phyloP scores from a whole-genome alignment of 768 basidiomycete species.

The Calocybe cyanea region DNA sequence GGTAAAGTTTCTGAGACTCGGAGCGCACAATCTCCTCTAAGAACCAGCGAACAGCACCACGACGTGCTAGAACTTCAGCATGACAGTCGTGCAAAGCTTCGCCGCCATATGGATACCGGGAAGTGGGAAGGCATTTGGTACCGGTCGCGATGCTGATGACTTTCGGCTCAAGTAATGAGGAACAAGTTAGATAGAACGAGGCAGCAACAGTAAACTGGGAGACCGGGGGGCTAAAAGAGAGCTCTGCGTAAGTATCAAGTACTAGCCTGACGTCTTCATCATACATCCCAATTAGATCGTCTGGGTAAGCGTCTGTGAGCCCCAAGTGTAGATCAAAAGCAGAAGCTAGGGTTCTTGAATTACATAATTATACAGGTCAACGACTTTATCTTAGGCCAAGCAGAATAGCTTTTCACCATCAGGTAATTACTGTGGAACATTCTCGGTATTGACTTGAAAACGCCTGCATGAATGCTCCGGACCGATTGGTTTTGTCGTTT shows the following conservation, averaged over 20 bases:
- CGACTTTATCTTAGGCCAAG: too few relatives aligned
- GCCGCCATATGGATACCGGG: slow-evolving; percentile 58
- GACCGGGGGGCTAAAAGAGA: slow-evolving; percentile 47
- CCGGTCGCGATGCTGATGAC: slow-evolving; percentile 77
- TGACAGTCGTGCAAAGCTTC: slow-evolving; percentile 87
- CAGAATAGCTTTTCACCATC: too few relatives aligned
- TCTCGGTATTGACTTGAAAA: too few relatives aligned
- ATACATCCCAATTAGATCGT: slow-evolving; percentile 7
- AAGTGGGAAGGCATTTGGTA: slow-evolving; percentile 76
- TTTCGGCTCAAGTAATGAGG: slow-evolving; percentile 29
- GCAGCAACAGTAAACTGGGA: slow-evolving; percentile 66
- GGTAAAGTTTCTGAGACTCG: slow-evolving; percentile 17
- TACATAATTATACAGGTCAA: too few relatives aligned
- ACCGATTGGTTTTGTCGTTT: too few relatives aligned
- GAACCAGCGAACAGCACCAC: slow-evolving; percentile 77
- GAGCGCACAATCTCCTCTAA: slow-evolving; percentile 60
- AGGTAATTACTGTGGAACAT: too few relatives aligned
- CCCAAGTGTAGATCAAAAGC: too few relatives aligned
- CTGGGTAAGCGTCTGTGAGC: too few relatives aligned
- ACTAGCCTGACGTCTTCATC: slow-evolving; percentile 27
- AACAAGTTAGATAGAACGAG: slow-evolving; percentile 40
- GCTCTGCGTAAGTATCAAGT: slow-evolving; percentile 38
- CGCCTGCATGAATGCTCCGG: too few relatives aligned
- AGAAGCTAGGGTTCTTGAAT: too few relatives aligned
- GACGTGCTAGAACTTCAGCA: slow-evolving; percentile 87